Conservation (phyloP, 208 protist species). For the Crithidia mellificae region DNA sequence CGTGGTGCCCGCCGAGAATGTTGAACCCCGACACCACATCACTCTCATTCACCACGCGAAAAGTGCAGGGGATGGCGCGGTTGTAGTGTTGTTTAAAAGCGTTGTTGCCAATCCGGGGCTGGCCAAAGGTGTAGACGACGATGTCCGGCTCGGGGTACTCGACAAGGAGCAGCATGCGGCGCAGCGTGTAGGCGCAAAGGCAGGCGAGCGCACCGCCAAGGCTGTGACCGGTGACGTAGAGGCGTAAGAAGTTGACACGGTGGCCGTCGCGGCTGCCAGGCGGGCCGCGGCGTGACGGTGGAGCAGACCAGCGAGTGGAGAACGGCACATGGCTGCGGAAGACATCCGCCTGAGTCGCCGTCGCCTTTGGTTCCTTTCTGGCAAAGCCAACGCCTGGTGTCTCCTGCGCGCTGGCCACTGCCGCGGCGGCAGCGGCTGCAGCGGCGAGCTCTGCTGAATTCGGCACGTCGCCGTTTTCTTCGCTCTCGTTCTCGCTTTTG, state of each 20-base stretch:
- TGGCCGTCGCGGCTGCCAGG: not conserved
- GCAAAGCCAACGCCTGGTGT: too few relatives aligned
- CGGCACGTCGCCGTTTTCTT: not conserved
- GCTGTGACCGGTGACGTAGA: constrained; percentile 84
- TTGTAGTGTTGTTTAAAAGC: constrained; percentile 78
- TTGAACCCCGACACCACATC: constrained; percentile 73
- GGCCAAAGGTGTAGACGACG: constrained; percentile 85
- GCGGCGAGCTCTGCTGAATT: not conserved
- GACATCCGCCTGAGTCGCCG: not conserved
- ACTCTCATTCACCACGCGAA: constrained; percentile 87
- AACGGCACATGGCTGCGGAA: constrained; percentile 14
- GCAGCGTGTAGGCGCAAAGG: constrained; percentile 78
- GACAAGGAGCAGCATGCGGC: constrained; percentile 52
- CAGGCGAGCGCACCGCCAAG: constrained; percentile 77
- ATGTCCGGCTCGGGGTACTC: constrained; percentile 58
- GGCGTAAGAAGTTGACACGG: constrained; percentile 22
- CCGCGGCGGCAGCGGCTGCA: not conserved
- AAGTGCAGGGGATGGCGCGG: constrained; percentile 67
- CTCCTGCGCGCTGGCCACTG: too few relatives aligned
- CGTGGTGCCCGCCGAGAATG: constrained; percentile 62
- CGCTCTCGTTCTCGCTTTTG: not conserved
- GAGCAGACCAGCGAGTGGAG: constrained; percentile 15
- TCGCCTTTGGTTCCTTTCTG: too few relatives aligned
- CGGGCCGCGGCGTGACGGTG: too few relatives aligned
- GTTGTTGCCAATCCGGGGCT: constrained; percentile 74